phyloP scores from a whole-genome alignment of 2,329 filamentous ascomycete species.

The Aspergillus sp. region DNA sequence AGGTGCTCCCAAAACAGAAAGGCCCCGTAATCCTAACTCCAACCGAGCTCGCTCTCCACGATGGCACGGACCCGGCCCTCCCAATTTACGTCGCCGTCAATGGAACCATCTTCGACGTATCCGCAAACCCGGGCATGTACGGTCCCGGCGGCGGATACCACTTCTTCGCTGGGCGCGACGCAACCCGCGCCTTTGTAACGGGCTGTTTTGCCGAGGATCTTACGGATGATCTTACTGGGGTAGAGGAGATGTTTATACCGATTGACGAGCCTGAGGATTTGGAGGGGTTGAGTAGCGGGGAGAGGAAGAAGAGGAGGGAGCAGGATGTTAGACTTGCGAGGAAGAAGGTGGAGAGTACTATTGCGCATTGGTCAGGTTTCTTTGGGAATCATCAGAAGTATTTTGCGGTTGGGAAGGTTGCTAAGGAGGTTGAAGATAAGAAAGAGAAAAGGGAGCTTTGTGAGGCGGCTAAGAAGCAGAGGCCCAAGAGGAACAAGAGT shows the following conservation, averaged over 20 bases:
- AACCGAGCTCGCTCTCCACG: slow-evolving; percentile 69
- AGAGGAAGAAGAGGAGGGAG: slow-evolving; percentile 55
- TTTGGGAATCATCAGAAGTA: slow-evolving; percentile 81
- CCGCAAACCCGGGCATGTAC: slow-evolving; percentile 59
- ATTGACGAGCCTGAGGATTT: slow-evolving; percentile 58
- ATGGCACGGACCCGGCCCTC: slow-evolving; percentile 71
- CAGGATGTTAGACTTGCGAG: slow-evolving; percentile 66
- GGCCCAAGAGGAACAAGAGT: slow-evolving; percentile 51
- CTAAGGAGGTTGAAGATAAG: slow-evolving; percentile 49
- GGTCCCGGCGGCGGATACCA: slow-evolving; percentile 83
- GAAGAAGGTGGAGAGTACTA: slow-evolving; percentile 63
- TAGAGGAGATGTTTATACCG: slow-evolving; percentile 78
- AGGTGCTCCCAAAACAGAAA: slow-evolving; percentile 31
- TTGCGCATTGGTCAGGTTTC: slow-evolving; percentile 81
- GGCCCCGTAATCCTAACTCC: slow-evolving; percentile 71
- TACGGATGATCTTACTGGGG: slow-evolving; percentile 79
- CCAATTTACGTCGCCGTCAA: slow-evolving; percentile 89
- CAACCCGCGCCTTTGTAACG: slow-evolving; percentile 84
- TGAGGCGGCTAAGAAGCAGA: slow-evolving; percentile 64
- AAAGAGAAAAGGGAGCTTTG: slow-evolving; percentile 65
- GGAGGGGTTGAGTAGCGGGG: slow-evolving; percentile 32
- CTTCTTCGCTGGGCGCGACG: slow-evolving; percentile 83
- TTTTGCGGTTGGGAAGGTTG: slow-evolving; percentile 72
- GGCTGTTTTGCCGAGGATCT: slow-evolving; percentile 87
- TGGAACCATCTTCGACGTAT: slow-evolving; percentile 66